A percentile compares a stretch with the other conserved stretches of the same genome.
Evolutionary conservation across 2,329 filamentous ascomycete species (phyloP).

Genomic region (Phialophora tarda): DNA sequence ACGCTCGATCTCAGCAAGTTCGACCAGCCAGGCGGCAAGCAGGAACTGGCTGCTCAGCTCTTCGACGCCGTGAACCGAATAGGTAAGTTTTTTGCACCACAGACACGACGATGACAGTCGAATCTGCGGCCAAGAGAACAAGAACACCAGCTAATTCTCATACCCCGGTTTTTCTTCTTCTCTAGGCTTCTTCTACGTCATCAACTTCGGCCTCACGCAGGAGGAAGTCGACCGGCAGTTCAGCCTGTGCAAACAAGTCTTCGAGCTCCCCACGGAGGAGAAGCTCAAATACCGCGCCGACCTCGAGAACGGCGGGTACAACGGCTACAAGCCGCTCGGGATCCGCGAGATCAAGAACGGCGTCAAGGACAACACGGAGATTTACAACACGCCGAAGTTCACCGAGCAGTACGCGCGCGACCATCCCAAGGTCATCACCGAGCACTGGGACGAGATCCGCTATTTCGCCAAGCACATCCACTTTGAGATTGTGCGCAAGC

Average conservation of each 20-base stretch:
- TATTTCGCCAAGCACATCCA: conserved; percentile 59
- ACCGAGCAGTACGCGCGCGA: conserved; percentile 50
- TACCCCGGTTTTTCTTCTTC: not conserved
- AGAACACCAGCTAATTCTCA: not conserved
- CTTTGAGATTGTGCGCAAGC: conserved; percentile 59
- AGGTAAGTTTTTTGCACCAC: not conserved
- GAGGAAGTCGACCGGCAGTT: conserved; percentile 65
- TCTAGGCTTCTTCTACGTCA: conserved; percentile 66
- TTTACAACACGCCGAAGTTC: conserved; percentile 68
- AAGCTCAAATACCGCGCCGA: conserved; percentile 63
- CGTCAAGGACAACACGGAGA: conserved; percentile 59
- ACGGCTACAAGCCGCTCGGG: conserved; percentile 59
- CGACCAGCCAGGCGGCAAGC: conserved; percentile 59
- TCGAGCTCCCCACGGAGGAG: conserved; percentile 61
- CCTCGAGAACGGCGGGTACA: conserved; percentile 60
- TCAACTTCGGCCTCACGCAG: conserved; percentile 63
- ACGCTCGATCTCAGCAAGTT: conserved; percentile 57
- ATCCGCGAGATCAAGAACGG: conserved; percentile 43
- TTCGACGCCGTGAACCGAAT: conserved; percentile 58
- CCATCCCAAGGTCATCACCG: conserved; percentile 56
- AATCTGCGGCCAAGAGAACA: not conserved
- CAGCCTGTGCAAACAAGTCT: conserved; percentile 63
- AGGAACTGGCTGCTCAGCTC: conserved; percentile 59
- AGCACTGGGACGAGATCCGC: conserved; percentile 62
- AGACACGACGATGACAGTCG: not conserved